These are phyloP conservation scores for Dactylorhiza incarnata DNA, from an alignment of 106 monocot genomes.

Conservation along the genomic window DNA sequence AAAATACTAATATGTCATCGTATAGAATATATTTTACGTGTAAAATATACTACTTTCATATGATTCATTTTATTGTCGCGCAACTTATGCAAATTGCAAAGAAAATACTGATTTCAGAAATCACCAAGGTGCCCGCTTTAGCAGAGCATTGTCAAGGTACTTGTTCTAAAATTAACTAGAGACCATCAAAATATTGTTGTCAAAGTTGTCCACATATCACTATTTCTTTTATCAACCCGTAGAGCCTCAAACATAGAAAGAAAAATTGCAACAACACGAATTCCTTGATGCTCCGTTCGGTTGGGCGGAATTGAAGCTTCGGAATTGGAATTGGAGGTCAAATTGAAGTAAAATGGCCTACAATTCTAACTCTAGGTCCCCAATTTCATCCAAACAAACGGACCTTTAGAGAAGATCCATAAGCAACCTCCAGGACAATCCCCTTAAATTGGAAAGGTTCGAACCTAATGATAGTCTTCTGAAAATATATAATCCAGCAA, in stretches of 20 bases:
- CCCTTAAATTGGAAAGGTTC: not conserved
- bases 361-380: no score
- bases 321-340: no score
- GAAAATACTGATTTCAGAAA: not conserved
- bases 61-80: not conserved
- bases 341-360: no score
- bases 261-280: not conserved
- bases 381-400: no score
- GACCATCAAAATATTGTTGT: not conserved
- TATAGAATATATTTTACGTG: not conserved
- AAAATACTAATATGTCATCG: not conserved
- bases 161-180: not conserved
- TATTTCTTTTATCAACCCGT: not conserved
- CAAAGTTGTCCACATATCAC: not conserved
- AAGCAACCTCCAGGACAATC: not conserved
- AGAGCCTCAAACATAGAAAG: not conserved
- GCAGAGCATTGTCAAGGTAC: not conserved
- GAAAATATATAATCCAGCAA: not conserved
- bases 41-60: not conserved
- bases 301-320: no score
- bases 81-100: not conserved
- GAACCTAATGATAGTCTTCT: not conserved
- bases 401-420: not conserved
- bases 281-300: no score
- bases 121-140: not conserved